Evolutionary conservation across 2,329 filamentous ascomycete genomes (phyloP).

Genomic region (Beauveria sp.): DNA sequence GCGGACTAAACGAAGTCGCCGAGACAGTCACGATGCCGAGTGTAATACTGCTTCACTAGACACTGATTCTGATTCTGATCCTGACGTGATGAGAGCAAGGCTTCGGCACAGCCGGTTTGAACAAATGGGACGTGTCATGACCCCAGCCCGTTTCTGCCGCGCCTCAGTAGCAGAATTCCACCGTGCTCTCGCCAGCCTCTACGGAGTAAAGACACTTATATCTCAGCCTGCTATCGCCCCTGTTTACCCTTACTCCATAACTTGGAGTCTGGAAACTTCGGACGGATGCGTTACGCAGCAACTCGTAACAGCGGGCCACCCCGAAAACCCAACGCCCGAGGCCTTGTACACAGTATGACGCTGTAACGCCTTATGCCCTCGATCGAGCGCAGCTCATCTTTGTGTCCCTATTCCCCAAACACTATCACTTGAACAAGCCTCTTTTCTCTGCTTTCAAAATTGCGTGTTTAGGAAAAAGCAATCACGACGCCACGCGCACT

Average conservation of each 20-base stretch:
- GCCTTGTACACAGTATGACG: neutral
- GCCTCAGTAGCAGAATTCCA: conserved; percentile 2
- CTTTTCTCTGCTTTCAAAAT: neutral
- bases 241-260: neutral
- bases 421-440: neutral
- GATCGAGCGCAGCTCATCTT: neutral
- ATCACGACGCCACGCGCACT: neutral
- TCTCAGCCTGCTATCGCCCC: neutral
- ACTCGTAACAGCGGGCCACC: conserved; percentile 2
- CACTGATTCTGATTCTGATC: neutral
- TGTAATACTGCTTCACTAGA: neutral
- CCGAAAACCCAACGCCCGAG: neutral
- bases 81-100: neutral
- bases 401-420: neutral
- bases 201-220: neutral
- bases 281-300: conserved; percentile 6
- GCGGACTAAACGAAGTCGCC: neutral
- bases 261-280: neutral
- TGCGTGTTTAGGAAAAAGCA: neutral
- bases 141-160: neutral
- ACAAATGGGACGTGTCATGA: conserved; percentile 6
- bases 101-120: neutral
- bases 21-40: neutral
- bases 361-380: neutral
- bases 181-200: neutral